Evolutionary conservation across 108 stramenopile genomes (phyloP).

Genomic region (Cyclostephanos invisitatus): DNA sequence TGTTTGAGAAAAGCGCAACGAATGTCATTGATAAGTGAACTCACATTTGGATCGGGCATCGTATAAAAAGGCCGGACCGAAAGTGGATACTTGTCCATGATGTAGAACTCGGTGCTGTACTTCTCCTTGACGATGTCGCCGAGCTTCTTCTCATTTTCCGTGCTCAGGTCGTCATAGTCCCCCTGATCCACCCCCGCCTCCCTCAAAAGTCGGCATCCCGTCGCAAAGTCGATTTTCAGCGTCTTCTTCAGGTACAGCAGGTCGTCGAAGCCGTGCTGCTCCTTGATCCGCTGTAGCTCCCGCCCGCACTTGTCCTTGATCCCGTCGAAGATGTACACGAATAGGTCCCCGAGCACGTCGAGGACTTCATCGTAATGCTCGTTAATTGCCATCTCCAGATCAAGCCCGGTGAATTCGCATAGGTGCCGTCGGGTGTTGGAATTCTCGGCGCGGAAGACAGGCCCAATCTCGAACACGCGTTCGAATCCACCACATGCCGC

Average conservation of each 20-base stretch:
- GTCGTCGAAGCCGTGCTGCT: conserved; percentile 98
- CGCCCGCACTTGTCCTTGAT: conserved; percentile 80
- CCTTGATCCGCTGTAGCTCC: conserved; percentile 90
- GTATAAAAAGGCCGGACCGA: conserved; percentile 98
- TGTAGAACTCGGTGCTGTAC: conserved; percentile 98
- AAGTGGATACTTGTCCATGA: conserved; percentile 99
- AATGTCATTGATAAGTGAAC: conserved; percentile 9
- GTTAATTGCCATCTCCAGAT: conserved; percentile 98
- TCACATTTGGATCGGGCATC: conserved; percentile 93
- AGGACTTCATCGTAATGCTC: conserved; percentile 99
- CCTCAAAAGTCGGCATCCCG: conserved; percentile 86
- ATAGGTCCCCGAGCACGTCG: conserved; percentile 95
- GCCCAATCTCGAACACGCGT: conserved; percentile 97
- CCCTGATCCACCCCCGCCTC: conserved; percentile 87
- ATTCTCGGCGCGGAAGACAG: conserved; percentile 99
- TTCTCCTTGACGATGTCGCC: conserved; percentile 96
- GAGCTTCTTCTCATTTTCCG: conserved; percentile 97
- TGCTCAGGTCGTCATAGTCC: conserved; percentile 94
- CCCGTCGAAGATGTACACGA: conserved; percentile 97
- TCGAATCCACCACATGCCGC: conserved; percentile 98
- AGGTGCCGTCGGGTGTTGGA: conserved; percentile 97
- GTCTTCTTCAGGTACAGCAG: conserved; percentile 91
- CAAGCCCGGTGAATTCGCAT: conserved; percentile 99
- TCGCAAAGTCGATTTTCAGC: conserved; percentile 91
- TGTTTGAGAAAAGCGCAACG: not conserved